Percentiles rank a stretch among this genome's conserved stretches.
These are phyloP conservation scores for Gliomastix tumulicola DNA, from an alignment of 2,329 filamentous ascomycete genomes.

Conservation along the genomic window DNA sequence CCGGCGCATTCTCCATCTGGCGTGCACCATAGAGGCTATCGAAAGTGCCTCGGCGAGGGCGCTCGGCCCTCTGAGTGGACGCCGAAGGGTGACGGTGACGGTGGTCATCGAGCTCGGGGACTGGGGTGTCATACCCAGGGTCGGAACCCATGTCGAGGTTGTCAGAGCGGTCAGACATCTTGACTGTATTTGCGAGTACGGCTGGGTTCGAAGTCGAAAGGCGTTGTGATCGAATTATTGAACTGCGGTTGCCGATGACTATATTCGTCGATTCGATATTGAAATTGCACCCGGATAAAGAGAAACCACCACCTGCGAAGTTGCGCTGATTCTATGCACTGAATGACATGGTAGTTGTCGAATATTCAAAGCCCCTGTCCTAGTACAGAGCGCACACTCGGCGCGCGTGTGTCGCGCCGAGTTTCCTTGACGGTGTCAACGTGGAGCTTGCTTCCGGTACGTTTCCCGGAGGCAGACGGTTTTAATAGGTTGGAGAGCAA, in stretches of 20 bases:
- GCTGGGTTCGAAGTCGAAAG: not conserved
- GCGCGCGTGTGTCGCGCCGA: constrained; percentile 29
- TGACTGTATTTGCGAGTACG: too few species aligned
- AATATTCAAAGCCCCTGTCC: not conserved
- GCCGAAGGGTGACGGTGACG: constrained; percentile 68
- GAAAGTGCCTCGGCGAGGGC: constrained; percentile 63
- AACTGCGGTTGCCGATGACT: too few species aligned
- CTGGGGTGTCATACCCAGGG: constrained; percentile 64
- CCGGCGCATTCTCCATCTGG: constrained; percentile 28
- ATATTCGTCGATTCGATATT: too few species aligned
- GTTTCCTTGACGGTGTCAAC: constrained; percentile 10
- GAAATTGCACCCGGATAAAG: too few species aligned
- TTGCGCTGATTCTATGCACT: too few species aligned
- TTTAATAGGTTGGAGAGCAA: too few species aligned
- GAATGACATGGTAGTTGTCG: too few species aligned
- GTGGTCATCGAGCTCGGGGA: constrained; percentile 83
- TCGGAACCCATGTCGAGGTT: constrained; percentile 36
- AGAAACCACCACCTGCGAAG: too few species aligned
- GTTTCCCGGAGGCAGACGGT: too few species aligned
- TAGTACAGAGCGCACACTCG: constrained; percentile 19
- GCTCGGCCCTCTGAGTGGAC: constrained; percentile 52
- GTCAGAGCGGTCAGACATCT: constrained; percentile 62
- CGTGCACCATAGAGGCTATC: constrained; percentile 59
- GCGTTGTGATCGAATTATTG: not conserved
- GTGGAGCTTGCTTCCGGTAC: too few species aligned